Evolutionary conservation across 345 rosid genomes (phyloP), one percentile per base, ranked within the genome.

Genomic region (Pistacia vera): DNA sequence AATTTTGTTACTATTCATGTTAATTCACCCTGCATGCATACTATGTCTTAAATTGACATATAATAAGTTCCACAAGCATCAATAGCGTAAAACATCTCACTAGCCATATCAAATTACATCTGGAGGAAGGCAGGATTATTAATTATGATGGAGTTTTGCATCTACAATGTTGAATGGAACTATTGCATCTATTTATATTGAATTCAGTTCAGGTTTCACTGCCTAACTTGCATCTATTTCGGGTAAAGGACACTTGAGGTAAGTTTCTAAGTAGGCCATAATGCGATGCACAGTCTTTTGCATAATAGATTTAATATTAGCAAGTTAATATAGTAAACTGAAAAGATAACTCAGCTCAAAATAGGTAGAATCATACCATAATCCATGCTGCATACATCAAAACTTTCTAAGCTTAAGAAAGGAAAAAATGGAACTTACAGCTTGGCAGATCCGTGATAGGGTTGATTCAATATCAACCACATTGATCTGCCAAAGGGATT

Each of bases 401-500:
- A 13, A 35, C n/a, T 4, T 46, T 35, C 33, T 33, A n/a, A 76
- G 64, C 25, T 11, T 33, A 58, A 81, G 17, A 52, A 69, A 38
- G 57, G 52, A 69, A 33, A 54, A 8, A 62, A 16, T 63, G 70
- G 5, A 64, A 88, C 94, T 88, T 77, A 96, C 99, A 4, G 91
- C 88, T 54, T 72, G 82, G 90, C 98, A 92, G 49, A 95, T 97
- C 25, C 74, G 94, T 22, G 98, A 93, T 41, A 95, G 85, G 63
- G 98, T 95, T 59, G 91, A 67, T 84, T 96, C 99, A 22, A 96
- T 93, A 74, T 96, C 99, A 64, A 88, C 88, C 76, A 96, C 99
- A 74, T 93, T 96, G 82, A 96, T 90, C 79, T 92, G 83, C 99
- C 99, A 96, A 65, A 96, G 99, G 35, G 92, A 92, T 70, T 93